A percentile compares a stretch with the other conserved stretches of the same genome.
phyloP scores from a whole-genome alignment of 768 basidiomycete species.

The Sporobolomyces roseus region DNA sequence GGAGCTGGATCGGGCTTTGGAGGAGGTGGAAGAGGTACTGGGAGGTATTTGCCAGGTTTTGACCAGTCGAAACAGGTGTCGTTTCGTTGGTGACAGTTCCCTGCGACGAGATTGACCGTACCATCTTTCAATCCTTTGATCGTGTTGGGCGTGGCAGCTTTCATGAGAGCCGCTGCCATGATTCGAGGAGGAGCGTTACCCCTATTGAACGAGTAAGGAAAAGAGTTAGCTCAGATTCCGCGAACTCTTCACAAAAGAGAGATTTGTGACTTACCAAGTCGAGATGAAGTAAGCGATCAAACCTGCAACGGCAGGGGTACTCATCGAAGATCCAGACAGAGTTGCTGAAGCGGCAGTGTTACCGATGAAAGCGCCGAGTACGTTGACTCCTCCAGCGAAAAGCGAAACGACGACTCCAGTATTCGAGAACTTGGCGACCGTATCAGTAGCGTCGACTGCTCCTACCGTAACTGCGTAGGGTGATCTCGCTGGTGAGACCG shows the following conservation, averaged over 20 bases:
- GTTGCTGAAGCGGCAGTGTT: slow-evolving; percentile 19
- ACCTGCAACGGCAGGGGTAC: slow-evolving; percentile 14
- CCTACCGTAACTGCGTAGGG: slow-evolving; percentile 23
- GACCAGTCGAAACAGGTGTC: slow-evolving; percentile 21
- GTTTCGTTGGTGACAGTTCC: slow-evolving; percentile 19
- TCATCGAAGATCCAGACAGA: slow-evolving; percentile 15
- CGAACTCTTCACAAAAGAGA: too few relatives aligned
- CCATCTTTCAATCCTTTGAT: slow-evolving; percentile 16
- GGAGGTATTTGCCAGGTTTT: slow-evolving; percentile 18
- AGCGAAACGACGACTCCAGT: slow-evolving; percentile 15
- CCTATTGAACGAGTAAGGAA: slow-evolving; percentile 2
- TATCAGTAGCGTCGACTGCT: slow-evolving; percentile 14
- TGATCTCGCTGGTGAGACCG: slow-evolving; percentile 5
- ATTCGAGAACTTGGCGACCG: slow-evolving; percentile 21
- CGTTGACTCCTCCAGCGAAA: slow-evolving; percentile 23
- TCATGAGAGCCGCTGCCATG: slow-evolving; percentile 19
- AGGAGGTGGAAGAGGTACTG: not conserved
- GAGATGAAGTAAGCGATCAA: slow-evolving; percentile 27
- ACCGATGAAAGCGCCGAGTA: slow-evolving; percentile 22
- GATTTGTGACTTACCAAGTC: slow-evolving; percentile 23
- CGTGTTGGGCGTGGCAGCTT: slow-evolving; percentile 15
- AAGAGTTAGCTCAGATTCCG: too few relatives aligned
- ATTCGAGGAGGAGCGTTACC: slow-evolving; percentile 9
- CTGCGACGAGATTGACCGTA: slow-evolving; percentile 20
- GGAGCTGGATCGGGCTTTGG: not conserved